Base-by-base conservation (phyloP, 2,329 filamentous ascomycete species). In the Ascocoryne sarcoides region DNA sequence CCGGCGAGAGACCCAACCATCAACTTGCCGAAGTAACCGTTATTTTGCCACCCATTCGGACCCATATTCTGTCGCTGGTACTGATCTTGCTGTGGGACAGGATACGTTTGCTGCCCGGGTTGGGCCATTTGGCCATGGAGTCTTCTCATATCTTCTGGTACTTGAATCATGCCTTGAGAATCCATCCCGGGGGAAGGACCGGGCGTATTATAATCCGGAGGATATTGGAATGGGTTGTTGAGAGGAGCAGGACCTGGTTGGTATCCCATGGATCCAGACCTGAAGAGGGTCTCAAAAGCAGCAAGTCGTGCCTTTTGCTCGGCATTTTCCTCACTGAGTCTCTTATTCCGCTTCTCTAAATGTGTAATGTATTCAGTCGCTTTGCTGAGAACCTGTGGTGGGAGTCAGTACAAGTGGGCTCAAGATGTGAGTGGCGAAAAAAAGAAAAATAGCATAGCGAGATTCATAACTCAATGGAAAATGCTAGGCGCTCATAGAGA, bases 341-440 rank as follows among this genome's bases (percentile, higher is more conserved):
- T 78, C 50, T 79, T 84, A 54, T 94, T 94, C 10, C 88, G 79
- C 65, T 93, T 93, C 62, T 96, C 90, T 2, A 96, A 67, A 63
- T 96, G 89, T 28, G 82, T 77, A 50, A 96, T 96, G 54, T 96
- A 96, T 60, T 96, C 90, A 4, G 90, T 95, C 2, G 90, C 90
- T 62, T 96, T 96, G 50, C 86, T 89, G 32, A 96, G 66, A 37
- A 96, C 51, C 55, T 59, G 17, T 15, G 10, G 15, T n/a, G 10
- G 14, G 31, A 21, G 31, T 51, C 31, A 53, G 42, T 32, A 37
- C 35, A 14, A 15, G 12, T n/a, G 20, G 15, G 3, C 8, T 14
- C n/a, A 16, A 31, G 33, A 31, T 20, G 31, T 33, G n/a, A n/a
- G n/a, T n/a, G n/a, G n/a, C n/a, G n/a, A n/a, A n/a, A n/a, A n/a